Evolutionary conservation across 2,329 filamentous ascomycete genomes (phyloP).

Genomic region (Hypoxylon sp.): DNA sequence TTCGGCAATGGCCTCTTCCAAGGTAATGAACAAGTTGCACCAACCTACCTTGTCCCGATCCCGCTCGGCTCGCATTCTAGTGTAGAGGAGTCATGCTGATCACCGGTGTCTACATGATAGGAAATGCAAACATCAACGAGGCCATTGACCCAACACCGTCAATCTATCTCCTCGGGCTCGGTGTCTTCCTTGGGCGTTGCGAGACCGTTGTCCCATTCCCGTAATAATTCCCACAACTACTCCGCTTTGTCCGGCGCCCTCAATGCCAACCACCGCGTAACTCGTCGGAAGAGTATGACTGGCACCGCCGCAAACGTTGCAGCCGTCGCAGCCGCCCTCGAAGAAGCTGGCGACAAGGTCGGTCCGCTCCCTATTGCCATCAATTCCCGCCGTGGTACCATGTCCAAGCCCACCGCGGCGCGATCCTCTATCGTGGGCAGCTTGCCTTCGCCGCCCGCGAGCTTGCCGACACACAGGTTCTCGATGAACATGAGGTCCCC

Average conservation of each 20-base stretch:
- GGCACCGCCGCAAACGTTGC: constrained; percentile 80
- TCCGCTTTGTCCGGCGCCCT: constrained; percentile 83
- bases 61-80: constrained; percentile 46
- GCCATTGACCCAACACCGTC: constrained; percentile 75
- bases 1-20: constrained; percentile 73
- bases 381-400: constrained; percentile 74
- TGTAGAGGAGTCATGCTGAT: constrained; percentile 57
- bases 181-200: constrained; percentile 70
- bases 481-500: constrained; percentile 65
- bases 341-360: constrained; percentile 73
- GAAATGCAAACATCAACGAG: constrained; percentile 76
- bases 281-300: constrained; percentile 93
- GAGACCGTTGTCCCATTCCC: constrained; percentile 74
- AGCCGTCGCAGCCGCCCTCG: constrained; percentile 80
- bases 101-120: constrained; percentile 59
- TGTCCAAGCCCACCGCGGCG: constrained; percentile 74
- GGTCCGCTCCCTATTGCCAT: constrained; percentile 71
- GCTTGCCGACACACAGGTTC: constrained; percentile 73
- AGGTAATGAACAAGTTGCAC: constrained; percentile 61
- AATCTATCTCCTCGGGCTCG: constrained; percentile 70
- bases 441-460: constrained; percentile 76
- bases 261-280: constrained; percentile 87
- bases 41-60: constrained; percentile 48
- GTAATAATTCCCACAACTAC: constrained; percentile 84
- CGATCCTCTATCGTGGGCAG: constrained; percentile 68